Evolutionary conservation across 1,284 basidiomycete genomes (phyloP), one percentile per base, ranked within the genome.

Genomic region (Sphaerobolus stellatus): DNA sequence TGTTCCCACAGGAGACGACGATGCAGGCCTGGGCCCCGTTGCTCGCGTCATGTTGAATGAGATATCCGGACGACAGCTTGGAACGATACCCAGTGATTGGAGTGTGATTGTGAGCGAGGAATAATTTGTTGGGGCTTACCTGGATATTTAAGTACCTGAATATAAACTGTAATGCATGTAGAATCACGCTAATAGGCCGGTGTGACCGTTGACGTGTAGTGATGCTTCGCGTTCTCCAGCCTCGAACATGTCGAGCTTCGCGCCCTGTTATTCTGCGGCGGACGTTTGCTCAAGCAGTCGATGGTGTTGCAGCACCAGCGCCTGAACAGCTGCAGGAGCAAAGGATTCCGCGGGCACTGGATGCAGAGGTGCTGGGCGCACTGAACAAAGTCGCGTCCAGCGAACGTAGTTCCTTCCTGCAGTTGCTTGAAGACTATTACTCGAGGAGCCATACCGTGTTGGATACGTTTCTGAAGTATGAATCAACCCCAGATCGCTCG

Each of bases 41-140:
- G 90, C 94, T 41, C 81, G 86, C 58, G 83, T 85, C 2, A 79
- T 98, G 61, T 87, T 94, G 79, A 84, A 83, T 58, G 84, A 92
- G 65, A 82, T 99, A 45, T 82, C 86, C n/a, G 92, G 88, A 4
- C 89, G 94, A 61, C 97, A 99, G 75, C 88, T 86, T 56, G 96
- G 97, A 5, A 75, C 77, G 65, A 88, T 95, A 55, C 76, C 83
- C 52, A 90, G 88, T 68, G 84, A 88, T 14, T 98, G 96, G 96
- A 86, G 81, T 63, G 81, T 85, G 20, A 69, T 76, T 2, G 78
- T 89, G 24, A 53, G 64, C 8, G 66, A 73, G 55, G 73, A 70
- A 22, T 18, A 8, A 14, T 30, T n/a, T n/a, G n/a, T n/a, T n/a
- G n/a, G n/a, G n/a, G n/a, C n/a, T n/a, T n/a, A n/a, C n/a, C n/a